Percentiles rank a stretch among this genome's conserved stretches.
phyloP scores from a whole-genome alignment of 495 filamentous ascomycete species.

The Choiromyces venosus region DNA sequence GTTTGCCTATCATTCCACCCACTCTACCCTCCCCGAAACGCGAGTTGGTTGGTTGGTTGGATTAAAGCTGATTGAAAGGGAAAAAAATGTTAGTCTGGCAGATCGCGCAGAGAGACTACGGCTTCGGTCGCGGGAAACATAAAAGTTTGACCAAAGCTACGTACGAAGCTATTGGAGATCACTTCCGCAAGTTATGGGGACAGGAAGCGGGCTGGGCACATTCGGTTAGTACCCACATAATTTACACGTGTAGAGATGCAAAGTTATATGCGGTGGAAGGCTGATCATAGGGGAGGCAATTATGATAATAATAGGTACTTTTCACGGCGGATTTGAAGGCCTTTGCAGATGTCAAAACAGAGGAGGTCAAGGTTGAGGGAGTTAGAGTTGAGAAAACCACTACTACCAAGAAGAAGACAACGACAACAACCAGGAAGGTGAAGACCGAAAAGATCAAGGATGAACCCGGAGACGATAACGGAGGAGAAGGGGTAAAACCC shows the following conservation, averaged over 20 bases:
- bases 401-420: not conserved
- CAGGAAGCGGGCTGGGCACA: constrained; percentile 96
- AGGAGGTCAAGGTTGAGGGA: constrained; percentile 44
- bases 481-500: constrained; percentile 5
- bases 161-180: constrained; percentile 82
- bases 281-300: not conserved
- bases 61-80: constrained; percentile 13
- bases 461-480: not conserved
- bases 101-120: constrained; percentile 93
- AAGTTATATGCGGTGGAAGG: not conserved
- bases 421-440: not conserved
- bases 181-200: constrained; percentile 88
- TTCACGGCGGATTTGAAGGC: constrained; percentile 90
- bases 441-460: not conserved
- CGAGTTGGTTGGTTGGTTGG: not conserved
- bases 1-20: constrained; percentile 44
- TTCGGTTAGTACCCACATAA: constrained; percentile 50
- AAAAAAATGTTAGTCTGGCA: constrained; percentile 66
- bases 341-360: constrained; percentile 57
- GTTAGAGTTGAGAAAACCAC: not conserved
- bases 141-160: constrained; percentile 82
- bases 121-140: constrained; percentile 75
- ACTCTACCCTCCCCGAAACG: not conserved
- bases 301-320: constrained; percentile 51
- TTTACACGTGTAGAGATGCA: not conserved